Base-by-base conservation (phyloP, 2,329 filamentous ascomycete species). In the Lachnum nothofagi region DNA sequence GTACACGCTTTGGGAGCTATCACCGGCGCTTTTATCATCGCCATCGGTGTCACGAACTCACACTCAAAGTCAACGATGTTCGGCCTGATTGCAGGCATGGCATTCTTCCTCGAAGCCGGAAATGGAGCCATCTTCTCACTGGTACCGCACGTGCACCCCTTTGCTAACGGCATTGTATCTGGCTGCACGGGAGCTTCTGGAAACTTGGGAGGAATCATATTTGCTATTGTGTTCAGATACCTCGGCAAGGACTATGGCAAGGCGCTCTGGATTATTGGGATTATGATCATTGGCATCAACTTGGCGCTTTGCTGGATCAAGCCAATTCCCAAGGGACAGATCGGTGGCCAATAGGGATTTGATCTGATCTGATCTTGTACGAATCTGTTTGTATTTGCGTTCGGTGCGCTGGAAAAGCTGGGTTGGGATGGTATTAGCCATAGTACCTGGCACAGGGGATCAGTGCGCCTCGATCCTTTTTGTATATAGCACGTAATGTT, bases 81-180 rank as follows among this genome's bases (percentile, higher is more conserved):
- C 48, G 88, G 86, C 1, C 79, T 95, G 5, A 72, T 94, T 7
- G 83, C 84, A 1, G 77, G 88, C 8, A 77, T 90, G 70, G 88
- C 86, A 1, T 76, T 95, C 64, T 95, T 95, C 71, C 70, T 90
- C 37, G 88, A 94, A 66, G 88, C 86, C 2, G 83, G 83, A 35
- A 95, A 95, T 64, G 91, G 91, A 0, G 83, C 88, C 34, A 93
- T 88, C 70, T 95, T 93, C 67, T 81, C 88, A 0, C 76, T 95
- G 5, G 85, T 95, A 20, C 89, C 90, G 3, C 91, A 95, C 64
- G 85, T 95, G 1, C 86, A 91, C 46, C 67, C 88, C 1, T 78
- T 77, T 52, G 87, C 88, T 52, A 95, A 95, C 67, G 90, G 88
- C 67, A 70, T 61, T 22, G 77, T 95, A 5, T 87, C 85, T 1